phyloP scores from a whole-genome alignment of 2,329 filamentous ascomycete species.

The Penicillium olsonii region DNA sequence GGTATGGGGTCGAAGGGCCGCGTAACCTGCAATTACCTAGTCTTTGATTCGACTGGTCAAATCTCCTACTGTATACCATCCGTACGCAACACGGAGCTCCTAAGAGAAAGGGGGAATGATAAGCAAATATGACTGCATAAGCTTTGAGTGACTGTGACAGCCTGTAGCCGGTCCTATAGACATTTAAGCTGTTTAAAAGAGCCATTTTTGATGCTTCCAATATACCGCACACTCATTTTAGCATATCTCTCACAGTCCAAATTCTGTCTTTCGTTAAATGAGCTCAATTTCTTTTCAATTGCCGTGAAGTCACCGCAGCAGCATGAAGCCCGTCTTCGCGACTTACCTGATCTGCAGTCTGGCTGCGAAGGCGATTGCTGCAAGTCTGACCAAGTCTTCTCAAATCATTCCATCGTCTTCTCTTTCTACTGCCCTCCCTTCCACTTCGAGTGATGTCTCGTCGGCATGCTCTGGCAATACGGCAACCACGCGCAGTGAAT shows the following conservation, averaged over 20 bases:
- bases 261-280: not conserved
- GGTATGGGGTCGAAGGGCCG: not conserved
- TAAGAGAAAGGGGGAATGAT: not conserved
- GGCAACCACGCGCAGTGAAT: conserved; percentile 11
- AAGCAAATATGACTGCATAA: not conserved
- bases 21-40: not conserved
- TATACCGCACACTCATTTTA: not conserved
- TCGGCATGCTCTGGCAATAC: conserved; percentile 11
- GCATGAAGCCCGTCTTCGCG: not conserved
- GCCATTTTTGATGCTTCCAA: not conserved
- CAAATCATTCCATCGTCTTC: not conserved
- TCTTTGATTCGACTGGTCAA: not conserved
- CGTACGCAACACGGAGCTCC: not conserved
- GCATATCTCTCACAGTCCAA: not conserved
- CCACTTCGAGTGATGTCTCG: not conserved
- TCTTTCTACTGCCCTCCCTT: not conserved
- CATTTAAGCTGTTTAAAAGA: not conserved
- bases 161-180: not conserved
- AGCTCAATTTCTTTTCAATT: not conserved
- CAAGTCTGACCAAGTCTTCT: not conserved
- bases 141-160: not conserved
- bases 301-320: not conserved
- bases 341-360: not conserved
- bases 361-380: not conserved
- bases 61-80: not conserved